Evolutionary conservation across 148 eudicot genomes (phyloP).

Genomic region (Mesembryanthemum crystallinum): DNA sequence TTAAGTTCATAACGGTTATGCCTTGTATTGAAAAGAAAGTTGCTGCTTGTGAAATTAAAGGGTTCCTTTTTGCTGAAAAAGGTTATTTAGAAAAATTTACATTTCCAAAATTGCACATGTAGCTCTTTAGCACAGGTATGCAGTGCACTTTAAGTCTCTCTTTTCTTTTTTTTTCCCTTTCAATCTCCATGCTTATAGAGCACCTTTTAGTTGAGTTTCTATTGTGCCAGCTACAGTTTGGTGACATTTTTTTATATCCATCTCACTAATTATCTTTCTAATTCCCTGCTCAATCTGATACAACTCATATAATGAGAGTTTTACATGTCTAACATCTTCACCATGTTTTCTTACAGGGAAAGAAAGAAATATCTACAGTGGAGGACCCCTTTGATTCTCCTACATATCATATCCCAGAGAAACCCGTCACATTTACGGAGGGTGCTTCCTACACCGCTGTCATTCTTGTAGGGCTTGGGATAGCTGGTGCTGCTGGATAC

Average conservation of each 20-base stretch:
- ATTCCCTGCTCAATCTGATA: conserved; percentile 11
- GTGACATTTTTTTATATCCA: not conserved
- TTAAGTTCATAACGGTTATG: not conserved
- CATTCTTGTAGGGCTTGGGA: conserved; percentile 86
- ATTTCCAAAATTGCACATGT: not conserved
- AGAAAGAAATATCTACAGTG: conserved; percentile 59
- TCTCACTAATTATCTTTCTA: not conserved
- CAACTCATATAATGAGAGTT: not conserved
- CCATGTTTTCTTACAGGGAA: conserved; percentile 41
- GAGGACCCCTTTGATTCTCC: conserved; percentile 97
- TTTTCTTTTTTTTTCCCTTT: too few relatives aligned
- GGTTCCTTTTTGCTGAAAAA: not conserved
- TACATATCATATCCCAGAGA: conserved; percentile 93
- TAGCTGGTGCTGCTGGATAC: conserved; percentile 79
- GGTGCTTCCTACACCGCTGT: conserved; percentile 79
- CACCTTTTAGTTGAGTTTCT: not conserved
- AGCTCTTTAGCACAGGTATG: not conserved
- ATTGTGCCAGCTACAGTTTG: not conserved
- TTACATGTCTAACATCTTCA: conserved; percentile 2
- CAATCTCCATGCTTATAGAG: not conserved
- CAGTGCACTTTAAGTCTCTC: not conserved
- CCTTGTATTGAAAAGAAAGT: too few relatives aligned
- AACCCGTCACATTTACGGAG: conserved; percentile 88
- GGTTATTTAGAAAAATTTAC: not conserved
- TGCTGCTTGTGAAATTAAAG: not conserved